Conservation (phyloP, 768 basidiomycete genomes). For the Obba rivulosa region DNA sequence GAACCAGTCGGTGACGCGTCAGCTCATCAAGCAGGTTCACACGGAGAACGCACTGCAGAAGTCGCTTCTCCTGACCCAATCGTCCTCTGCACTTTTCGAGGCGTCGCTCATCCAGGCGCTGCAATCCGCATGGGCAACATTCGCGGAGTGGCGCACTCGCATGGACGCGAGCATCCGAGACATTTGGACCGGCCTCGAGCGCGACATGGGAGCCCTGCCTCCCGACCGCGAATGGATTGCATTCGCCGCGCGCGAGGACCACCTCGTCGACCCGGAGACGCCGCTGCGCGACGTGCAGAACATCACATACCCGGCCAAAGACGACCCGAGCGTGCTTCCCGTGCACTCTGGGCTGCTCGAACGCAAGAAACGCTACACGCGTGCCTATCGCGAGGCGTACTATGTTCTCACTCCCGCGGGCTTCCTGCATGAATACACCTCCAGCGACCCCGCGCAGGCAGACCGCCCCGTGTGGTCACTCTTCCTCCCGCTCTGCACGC, state of each 20-base stretch:
- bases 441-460: slow-evolving; percentile 63
- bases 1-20: slow-evolving; percentile 67
- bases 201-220: slow-evolving; percentile 70
- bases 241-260: slow-evolving; percentile 89
- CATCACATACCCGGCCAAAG: slow-evolving; percentile 85
- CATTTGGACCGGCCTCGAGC: slow-evolving; percentile 65
- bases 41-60: slow-evolving; percentile 99
- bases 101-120: slow-evolving; percentile 92
- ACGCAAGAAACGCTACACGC: slow-evolving; percentile 93
- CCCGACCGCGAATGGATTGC: slow-evolving; percentile 95
- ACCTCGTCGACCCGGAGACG: slow-evolving; percentile 95
- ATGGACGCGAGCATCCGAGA: slow-evolving; percentile 70
- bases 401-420: slow-evolving; percentile 94
- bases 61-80: slow-evolving; percentile 96
- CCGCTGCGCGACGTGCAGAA: slow-evolving; percentile 75
- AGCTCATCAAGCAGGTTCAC: slow-evolving; percentile 88
- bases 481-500: slow-evolving; percentile 92
- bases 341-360: slow-evolving; percentile 90
- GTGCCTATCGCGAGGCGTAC: slow-evolving; percentile 78
- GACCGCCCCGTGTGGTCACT: slow-evolving; percentile 72
- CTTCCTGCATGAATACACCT: slow-evolving; percentile 88
- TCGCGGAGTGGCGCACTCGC: slow-evolving; percentile 89
- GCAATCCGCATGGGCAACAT: slow-evolving; percentile 96
- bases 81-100: slow-evolving; percentile 95
- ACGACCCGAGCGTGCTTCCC: slow-evolving; percentile 78